Evolutionary conservation across 2,329 filamentous ascomycete genomes (phyloP).

Genomic region (Trichoderma citrinoviride): DNA sequence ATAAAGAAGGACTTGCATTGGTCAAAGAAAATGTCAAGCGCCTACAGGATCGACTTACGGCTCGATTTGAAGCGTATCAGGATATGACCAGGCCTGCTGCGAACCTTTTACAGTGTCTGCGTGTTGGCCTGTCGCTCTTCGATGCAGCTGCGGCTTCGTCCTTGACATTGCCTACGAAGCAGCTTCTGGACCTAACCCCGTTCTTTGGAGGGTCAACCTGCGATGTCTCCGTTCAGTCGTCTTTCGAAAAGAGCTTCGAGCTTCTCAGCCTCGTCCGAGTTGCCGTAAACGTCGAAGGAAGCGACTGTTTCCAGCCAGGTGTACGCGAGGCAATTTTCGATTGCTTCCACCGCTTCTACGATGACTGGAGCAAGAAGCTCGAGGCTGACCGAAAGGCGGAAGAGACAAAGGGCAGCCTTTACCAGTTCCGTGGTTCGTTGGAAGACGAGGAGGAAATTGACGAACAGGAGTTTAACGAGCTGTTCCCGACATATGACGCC

Average conservation of each 20-base stretch:
- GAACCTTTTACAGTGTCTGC: conserved; percentile 75
- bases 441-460: conserved; percentile 75
- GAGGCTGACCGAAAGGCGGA: conserved; percentile 73
- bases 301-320: conserved; percentile 39
- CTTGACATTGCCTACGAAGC: conserved; percentile 35
- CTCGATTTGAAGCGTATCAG: conserved; percentile 74
- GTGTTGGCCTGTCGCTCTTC: conserved; percentile 68
- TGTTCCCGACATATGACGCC: conserved; percentile 76
- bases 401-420: conserved; percentile 71
- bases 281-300: conserved; percentile 48
- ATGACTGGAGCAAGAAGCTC: conserved; percentile 76
- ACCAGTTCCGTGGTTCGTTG: conserved; percentile 74
- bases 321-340: conserved; percentile 58
- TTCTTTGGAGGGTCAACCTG: conserved; percentile 52
- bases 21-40: conserved; percentile 60
- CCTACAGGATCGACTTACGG: conserved; percentile 66
- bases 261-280: conserved; percentile 40
- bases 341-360: conserved; percentile 70
- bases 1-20: conserved; percentile 45
- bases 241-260: conserved; percentile 39
- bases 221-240: conserved; percentile 26
- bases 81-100: conserved; percentile 78
- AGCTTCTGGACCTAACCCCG: conserved; percentile 49
- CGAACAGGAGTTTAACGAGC: conserved; percentile 69
- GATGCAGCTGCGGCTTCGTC: conserved; percentile 44